phyloP scores from a whole-genome alignment of 2,329 filamentous ascomycete genomes.

The Microcera coccophila region DNA sequence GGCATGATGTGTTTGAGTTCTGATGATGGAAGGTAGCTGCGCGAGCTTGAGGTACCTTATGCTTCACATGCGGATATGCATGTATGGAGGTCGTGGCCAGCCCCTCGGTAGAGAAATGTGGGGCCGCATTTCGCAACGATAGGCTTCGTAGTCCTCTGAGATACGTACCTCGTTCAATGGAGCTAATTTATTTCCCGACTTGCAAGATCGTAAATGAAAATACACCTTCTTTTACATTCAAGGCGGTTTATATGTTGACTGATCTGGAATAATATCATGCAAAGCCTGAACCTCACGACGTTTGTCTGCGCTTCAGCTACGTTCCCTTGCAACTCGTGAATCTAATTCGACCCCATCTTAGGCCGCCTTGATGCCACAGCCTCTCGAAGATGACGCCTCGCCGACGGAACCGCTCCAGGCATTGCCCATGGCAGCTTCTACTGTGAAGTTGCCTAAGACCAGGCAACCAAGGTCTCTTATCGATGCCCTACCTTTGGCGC shows the following conservation, averaged over 20 bases:
- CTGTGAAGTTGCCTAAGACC: slow-evolving; percentile 56
- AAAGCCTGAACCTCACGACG: slow-evolving; percentile 19
- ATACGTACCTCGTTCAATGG: slow-evolving; percentile 20
- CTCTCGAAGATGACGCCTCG: slow-evolving; percentile 56
- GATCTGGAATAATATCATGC: slow-evolving; percentile 28
- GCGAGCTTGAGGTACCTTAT: background rate
- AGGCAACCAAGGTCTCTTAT: slow-evolving; percentile 55
- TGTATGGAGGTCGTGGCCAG: slow-evolving; percentile 16
- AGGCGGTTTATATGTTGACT: too few species aligned
- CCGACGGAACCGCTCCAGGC: slow-evolving; percentile 65
- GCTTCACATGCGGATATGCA: slow-evolving; percentile 20
- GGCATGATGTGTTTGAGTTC: slow-evolving; percentile 43
- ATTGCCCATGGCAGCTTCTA: slow-evolving; percentile 62
- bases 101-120: slow-evolving; percentile 14
- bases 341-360: background rate
- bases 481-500: slow-evolving; percentile 43
- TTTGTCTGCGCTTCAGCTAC: slow-evolving; percentile 20
- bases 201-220: slow-evolving; percentile 9
- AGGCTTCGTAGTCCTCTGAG: slow-evolving; percentile 4
- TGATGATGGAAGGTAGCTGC: slow-evolving; percentile 1
- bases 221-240: slow-evolving; percentile 9
- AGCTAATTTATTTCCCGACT: slow-evolving; percentile 21
- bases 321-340: slow-evolving; percentile 25
- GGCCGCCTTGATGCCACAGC: slow-evolving; percentile 61
- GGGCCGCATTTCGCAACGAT: background rate